A percentile compares a stretch with the other conserved stretches of the same genome.
These are phyloP conservation scores for Neurospora sp. DNA, from an alignment of 495 filamentous ascomycete species.

Conservation along the genomic window DNA sequence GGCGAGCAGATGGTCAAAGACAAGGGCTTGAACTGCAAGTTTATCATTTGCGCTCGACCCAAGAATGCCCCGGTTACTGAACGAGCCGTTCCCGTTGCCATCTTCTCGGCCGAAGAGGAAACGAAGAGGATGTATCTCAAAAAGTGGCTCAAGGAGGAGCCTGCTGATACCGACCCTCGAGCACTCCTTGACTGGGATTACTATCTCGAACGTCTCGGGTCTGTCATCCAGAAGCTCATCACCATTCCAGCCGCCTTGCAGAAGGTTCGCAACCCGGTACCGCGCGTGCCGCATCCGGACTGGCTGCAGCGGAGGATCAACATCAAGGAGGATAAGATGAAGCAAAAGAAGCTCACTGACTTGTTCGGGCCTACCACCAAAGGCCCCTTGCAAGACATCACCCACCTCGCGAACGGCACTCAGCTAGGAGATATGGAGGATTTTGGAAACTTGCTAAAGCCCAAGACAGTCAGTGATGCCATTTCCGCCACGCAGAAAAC, in stretches of 20 bases:
- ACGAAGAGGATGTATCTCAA: slow-evolving; percentile 83
- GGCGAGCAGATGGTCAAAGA: slow-evolving; percentile 99
- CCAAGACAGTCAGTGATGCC: slow-evolving; percentile 53
- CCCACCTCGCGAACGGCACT: slow-evolving; percentile 47
- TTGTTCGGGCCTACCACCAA: slow-evolving; percentile 58
- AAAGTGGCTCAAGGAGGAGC: slow-evolving; percentile 94
- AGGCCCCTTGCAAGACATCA: slow-evolving; percentile 60
- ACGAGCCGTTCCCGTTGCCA: slow-evolving; percentile 86
- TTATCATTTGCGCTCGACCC: slow-evolving; percentile 86
- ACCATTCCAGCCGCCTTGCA: slow-evolving; percentile 96
- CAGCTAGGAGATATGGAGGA: slow-evolving; percentile 72
- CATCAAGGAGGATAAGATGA: slow-evolving; percentile 89
- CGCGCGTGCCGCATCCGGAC: slow-evolving; percentile 85
- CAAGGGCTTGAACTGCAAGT: slow-evolving; percentile 98
- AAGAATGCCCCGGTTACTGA: slow-evolving; percentile 89
- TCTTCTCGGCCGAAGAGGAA: slow-evolving; percentile 85
- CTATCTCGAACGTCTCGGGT: slow-evolving; percentile 87
- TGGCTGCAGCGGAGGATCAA: slow-evolving; percentile 93
- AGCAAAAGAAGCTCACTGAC: slow-evolving; percentile 98
- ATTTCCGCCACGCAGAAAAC: slow-evolving; percentile 34
- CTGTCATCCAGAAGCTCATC: slow-evolving; percentile 96
- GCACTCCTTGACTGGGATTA: slow-evolving; percentile 91
- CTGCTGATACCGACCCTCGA: slow-evolving; percentile 82
- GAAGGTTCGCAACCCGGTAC: slow-evolving; percentile 89
- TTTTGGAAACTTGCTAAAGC: slow-evolving; percentile 61